Base-by-base conservation (phyloP, 495 filamentous ascomycete species). In the Letharia lupina region DNA sequence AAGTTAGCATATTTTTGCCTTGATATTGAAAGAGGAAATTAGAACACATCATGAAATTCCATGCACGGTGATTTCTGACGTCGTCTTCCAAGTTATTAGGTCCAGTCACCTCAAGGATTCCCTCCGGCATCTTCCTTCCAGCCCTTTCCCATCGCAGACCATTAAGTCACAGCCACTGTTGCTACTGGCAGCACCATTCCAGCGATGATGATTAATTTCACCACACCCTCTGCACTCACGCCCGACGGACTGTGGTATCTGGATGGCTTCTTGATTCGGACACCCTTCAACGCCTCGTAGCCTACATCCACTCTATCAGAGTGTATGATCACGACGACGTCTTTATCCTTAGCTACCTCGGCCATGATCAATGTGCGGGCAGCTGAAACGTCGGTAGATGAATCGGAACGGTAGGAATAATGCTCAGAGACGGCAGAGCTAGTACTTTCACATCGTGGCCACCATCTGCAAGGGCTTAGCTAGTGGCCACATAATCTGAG, bases 261-360 rank as follows among this genome's bases (percentile, higher is more conserved):
- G n/a, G 56, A 20, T 35, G 16, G 8, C 16, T 15, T 33, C 12
- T n/a, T 52, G 23, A 61, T 15, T 5, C 70, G 63, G 0, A 78
- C 68, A 2, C 70, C 74, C 54, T 72, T 37, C 0, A 76, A 47
- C 1, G 73, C 70, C 48, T 75, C 73, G 41, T 71, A 72, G 31
- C 75, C 76, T 31, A 77, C 72, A 37, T 71, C 68, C 2, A 71
- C 73, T 39, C 77, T 73, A 65, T 77, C 73, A 0, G 74, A 76
- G 50, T 77, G 77, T 72, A 77, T 71, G 15, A 78, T 39, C 13
- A 68, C 70, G 39, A 74, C 57, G 6, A 77, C 65, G 10, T 60
- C 48, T 40, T 63, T 62, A 20, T 40, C 65, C 35, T 31, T 57
- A 1, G 23, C 28, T 37, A 67, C 37, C 20, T 44, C 52, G 23